Conservation (phyloP, 2,329 filamentous ascomycete species). For the Colletotrichum phormii region DNA sequence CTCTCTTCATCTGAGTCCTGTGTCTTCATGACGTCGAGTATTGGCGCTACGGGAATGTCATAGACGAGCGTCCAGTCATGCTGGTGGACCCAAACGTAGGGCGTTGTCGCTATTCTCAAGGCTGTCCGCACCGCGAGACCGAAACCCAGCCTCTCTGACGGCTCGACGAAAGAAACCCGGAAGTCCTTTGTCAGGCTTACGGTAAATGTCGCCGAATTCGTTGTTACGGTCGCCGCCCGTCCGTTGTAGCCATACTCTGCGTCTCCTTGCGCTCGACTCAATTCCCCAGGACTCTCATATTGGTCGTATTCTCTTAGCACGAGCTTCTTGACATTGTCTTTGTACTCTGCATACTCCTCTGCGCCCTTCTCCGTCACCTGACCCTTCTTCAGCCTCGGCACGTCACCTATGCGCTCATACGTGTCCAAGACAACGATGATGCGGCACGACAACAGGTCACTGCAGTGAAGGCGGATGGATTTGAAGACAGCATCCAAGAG, state of each 20-base stretch:
- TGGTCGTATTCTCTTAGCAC: slow-evolving; percentile 46
- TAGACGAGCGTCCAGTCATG: slow-evolving; percentile 65
- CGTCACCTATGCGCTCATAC: slow-evolving; percentile 58
- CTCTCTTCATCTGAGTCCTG: slow-evolving; percentile 41
- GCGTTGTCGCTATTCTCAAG: slow-evolving; percentile 57
- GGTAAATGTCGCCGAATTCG: slow-evolving; percentile 40
- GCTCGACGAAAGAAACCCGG: slow-evolving; percentile 61
- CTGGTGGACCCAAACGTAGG: slow-evolving; percentile 68
- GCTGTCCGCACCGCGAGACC: slow-evolving; percentile 65
- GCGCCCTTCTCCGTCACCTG: slow-evolving; percentile 60
- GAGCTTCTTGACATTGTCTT: slow-evolving; percentile 57
- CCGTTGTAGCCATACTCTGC: slow-evolving; percentile 61
- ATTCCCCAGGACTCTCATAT: background rate
- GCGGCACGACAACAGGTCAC: slow-evolving; percentile 52
- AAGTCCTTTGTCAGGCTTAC: slow-evolving; percentile 49
- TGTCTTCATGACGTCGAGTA: slow-evolving; percentile 60
- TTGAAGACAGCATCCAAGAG: slow-evolving; percentile 59
- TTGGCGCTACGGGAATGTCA: slow-evolving; percentile 55
- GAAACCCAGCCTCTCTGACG: slow-evolving; percentile 60
- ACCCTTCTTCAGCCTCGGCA: slow-evolving; percentile 64
- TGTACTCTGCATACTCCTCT: slow-evolving; percentile 55
- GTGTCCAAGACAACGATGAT: slow-evolving; percentile 65
- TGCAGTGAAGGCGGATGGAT: slow-evolving; percentile 58
- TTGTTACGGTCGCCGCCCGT: background rate
- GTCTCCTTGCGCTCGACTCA: slow-evolving; percentile 40